Evolutionary conservation across 1,284 basidiomycete genomes (phyloP), one percentile per base, ranked within the genome.

Genomic region (Earliella scabrosa): DNA sequence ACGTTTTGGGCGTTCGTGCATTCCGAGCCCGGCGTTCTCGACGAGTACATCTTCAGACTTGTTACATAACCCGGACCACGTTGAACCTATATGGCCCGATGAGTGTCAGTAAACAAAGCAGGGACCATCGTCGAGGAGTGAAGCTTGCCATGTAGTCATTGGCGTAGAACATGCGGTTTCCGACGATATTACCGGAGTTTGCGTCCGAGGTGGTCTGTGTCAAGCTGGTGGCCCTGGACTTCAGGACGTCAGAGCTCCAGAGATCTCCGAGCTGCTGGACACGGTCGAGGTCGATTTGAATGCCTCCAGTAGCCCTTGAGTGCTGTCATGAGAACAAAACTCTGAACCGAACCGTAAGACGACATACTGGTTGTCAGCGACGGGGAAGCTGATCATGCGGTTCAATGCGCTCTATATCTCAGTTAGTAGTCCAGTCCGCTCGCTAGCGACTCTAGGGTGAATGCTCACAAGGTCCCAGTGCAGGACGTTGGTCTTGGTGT

Each of bases 391-490:
- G 60, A 88, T 80, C 61, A 88, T 84, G 3, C 86, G 79, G 11
- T 83, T 82, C 14, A 87, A 68, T 11, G 75, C 80, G 60, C 84
- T 87, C 83, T 86, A 46, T n/a, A 41, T 16, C 11, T 16, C 3
- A 26, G 2, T 5, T 31, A 31, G 29, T 31, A 13, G 29, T 31
- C 6, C n/a, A n/a, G n/a, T n/a, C n/a, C n/a, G n/a, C n/a, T n/a
- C n/a, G n/a, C n/a, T n/a, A n/a, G n/a, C n/a, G n/a, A n/a, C n/a
- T n/a, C n/a, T n/a, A n/a, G n/a, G n/a, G 27, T 41, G 2, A 1
- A 13, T 3, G 70, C 83, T 64, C 60, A 87, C 85, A 62, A 86
- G 83, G 61, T 89, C 86, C 83, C 85, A 89, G 63, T 88, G 85
- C 43, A 84, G 67, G 20, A 81, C 75, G 13, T 76, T 71, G 1